phyloP scores from a whole-genome alignment of 345 rosid species.

The Turnera subulata region DNA sequence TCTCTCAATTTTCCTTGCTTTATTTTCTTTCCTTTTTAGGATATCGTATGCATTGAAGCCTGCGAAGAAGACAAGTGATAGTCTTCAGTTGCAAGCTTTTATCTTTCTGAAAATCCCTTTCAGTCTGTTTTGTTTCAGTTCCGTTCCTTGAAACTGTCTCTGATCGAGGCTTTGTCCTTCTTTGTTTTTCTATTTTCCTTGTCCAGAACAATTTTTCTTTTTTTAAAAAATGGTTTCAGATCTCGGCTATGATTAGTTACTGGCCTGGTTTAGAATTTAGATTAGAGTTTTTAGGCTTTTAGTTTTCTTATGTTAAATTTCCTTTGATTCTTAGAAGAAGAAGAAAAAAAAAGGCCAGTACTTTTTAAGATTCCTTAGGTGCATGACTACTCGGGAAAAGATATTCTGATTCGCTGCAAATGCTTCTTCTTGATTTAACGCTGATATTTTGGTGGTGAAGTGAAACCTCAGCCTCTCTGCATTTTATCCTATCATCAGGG shows the following conservation, averaged over 20 bases:
- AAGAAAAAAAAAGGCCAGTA: conserved; percentile 33
- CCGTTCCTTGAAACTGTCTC: conserved; percentile 9
- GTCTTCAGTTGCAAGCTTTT: conserved; percentile 18
- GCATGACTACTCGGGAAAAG: conserved; percentile 32
- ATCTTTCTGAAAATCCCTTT: conserved; percentile 7
- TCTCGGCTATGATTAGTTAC: conserved; percentile 24
- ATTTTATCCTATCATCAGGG: conserved; percentile 13
- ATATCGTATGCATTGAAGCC: conserved; percentile 13
- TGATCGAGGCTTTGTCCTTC: conserved; percentile 15
- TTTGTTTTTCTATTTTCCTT: conserved; percentile 1
- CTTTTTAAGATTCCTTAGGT: conserved; percentile 54
- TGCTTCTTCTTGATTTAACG: conserved; percentile 46
- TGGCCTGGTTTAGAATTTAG: too few relatives aligned
- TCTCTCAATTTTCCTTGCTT: not conserved
- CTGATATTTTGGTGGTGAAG: conserved; percentile 26
- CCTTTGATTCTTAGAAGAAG: conserved; percentile 7
- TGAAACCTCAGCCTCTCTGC: conserved; percentile 30
- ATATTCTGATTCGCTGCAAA: conserved; percentile 58
- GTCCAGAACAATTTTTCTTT: conserved; percentile 2
- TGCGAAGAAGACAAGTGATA: conserved; percentile 2
- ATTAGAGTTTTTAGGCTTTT: not conserved
- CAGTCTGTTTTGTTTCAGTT: not conserved
- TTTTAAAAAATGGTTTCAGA: conserved; percentile 20
- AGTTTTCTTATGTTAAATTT: conserved; percentile 8
- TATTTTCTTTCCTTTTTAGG: conserved; percentile 11